phyloP scores from a whole-genome alignment of 208 protist species.

The Crithidia brevicula region DNA sequence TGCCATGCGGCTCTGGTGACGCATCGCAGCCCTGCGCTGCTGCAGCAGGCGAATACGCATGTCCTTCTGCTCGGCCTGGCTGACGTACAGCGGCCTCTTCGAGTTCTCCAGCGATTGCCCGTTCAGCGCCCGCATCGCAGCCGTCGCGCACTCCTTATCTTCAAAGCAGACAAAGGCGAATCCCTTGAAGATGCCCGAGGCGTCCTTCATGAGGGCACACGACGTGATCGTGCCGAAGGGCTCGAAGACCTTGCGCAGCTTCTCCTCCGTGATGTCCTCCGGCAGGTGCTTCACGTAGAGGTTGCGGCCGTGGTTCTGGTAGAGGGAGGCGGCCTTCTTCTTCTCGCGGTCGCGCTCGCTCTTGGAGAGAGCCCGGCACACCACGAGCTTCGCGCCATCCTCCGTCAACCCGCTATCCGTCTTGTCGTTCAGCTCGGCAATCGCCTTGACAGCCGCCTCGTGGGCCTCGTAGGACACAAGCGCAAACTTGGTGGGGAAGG shows the following conservation, averaged over 20 bases:
- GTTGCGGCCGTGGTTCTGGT: conserved; percentile 67
- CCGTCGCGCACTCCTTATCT: conserved; percentile 88
- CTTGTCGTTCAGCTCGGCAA: conserved; percentile 52
- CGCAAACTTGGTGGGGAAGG: conserved; percentile 82
- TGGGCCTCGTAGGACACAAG: conserved; percentile 92
- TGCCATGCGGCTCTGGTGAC: conserved; percentile 36
- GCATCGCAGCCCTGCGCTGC: conserved; percentile 56
- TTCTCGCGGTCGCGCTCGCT: conserved; percentile 47
- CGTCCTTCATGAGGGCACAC: conserved; percentile 65
- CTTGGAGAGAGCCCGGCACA: conserved; percentile 54
- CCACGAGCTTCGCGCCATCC: conserved; percentile 32
- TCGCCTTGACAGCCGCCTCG: conserved; percentile 84
- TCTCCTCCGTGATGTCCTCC: conserved; percentile 49
- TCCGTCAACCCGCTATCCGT: conserved; percentile 35
- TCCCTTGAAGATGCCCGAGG: conserved; percentile 47
- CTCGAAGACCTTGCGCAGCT: conserved; percentile 45
- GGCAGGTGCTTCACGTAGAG: conserved; percentile 71
- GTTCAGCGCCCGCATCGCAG: conserved; percentile 94
- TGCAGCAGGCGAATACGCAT: conserved; percentile 86
- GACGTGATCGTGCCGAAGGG: conserved; percentile 65
- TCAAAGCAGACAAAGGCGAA: conserved; percentile 92
- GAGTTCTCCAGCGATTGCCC: conserved; percentile 74
- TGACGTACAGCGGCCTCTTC: conserved; percentile 94
- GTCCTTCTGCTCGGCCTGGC: conserved; percentile 94
- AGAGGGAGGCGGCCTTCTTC: conserved; percentile 36